Conservation (phyloP, 1,284 basidiomycete genomes). For the Thecaphora frezii region DNA sequence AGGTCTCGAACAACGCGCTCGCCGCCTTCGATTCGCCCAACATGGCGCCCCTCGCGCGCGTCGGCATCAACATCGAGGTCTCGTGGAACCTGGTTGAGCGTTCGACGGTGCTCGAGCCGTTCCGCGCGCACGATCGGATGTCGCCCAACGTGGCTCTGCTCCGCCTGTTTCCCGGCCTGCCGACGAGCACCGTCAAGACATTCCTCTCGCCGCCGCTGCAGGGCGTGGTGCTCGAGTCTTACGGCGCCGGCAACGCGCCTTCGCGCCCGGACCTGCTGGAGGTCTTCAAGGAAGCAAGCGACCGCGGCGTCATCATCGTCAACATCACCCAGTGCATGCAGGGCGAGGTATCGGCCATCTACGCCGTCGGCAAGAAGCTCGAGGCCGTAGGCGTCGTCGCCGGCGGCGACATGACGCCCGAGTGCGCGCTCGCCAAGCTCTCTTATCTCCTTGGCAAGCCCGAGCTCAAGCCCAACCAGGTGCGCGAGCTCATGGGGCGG, state of each 20-base stretch:
- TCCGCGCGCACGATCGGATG: constrained; percentile 72
- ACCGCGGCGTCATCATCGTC: constrained; percentile 80
- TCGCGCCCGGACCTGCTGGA: constrained; percentile 60
- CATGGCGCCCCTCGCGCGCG: constrained; percentile 76
- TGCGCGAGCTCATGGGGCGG: constrained; percentile 74
- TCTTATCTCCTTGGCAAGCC: constrained; percentile 84
- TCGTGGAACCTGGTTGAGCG: constrained; percentile 63
- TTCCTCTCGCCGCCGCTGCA: constrained; percentile 50
- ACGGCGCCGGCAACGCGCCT: constrained; percentile 72
- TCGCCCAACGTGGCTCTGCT: constrained; percentile 44
- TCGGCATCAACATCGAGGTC: constrained; percentile 77
- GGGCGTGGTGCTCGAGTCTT: constrained; percentile 78
- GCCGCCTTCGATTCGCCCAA: constrained; percentile 85
- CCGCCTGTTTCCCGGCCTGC: constrained; percentile 82
- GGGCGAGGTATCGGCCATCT: constrained; percentile 61
- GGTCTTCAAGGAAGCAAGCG: constrained; percentile 75
- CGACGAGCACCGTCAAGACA: constrained; percentile 42
- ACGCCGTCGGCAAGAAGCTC: constrained; percentile 78
- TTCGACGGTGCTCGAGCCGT: constrained; percentile 73
- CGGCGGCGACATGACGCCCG: constrained; percentile 81
- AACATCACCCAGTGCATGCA: constrained; percentile 87
- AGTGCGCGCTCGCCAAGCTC: constrained; percentile 86
- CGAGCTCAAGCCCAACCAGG: constrained; percentile 69
- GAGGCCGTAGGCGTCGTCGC: constrained; percentile 59
- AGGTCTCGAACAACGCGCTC: constrained; percentile 80